phyloP scores from a whole-genome alignment of 78 protist species.

The Monocercomonoides exilis region DNA sequence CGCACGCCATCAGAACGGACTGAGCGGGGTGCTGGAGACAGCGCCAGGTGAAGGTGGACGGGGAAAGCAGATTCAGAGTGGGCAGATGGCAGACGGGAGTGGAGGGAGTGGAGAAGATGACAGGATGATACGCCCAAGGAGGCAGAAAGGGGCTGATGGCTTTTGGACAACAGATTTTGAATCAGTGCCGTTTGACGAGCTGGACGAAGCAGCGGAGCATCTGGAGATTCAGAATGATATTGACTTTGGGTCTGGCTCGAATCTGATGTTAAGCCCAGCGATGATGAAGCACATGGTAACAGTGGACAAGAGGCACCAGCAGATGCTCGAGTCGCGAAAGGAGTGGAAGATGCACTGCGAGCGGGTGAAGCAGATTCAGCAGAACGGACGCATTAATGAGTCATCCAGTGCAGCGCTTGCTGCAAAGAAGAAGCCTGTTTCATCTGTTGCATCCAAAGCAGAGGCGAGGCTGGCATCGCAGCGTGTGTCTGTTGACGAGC shows the following conservation, averaged over 20 bases:
- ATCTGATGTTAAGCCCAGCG: not conserved
- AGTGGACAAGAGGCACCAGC: not conserved
- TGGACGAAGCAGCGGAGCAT: not conserved
- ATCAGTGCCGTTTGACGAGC: not conserved
- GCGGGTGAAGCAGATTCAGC: not conserved
- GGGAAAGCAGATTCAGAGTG: not conserved
- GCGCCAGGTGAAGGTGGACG: not conserved
- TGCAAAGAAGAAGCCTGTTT: not conserved
- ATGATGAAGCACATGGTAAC: not conserved
- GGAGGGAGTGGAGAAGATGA: too few relatives aligned
- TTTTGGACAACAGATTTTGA: not conserved
- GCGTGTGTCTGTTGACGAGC: not conserved
- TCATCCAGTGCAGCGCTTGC: not conserved
- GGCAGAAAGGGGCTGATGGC: not conserved
- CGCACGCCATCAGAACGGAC: not conserved
- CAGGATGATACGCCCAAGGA: not conserved
- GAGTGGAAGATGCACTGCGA: not conserved
- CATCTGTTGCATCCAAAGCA: not conserved
- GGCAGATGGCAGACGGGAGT: not conserved
- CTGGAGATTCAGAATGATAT: not conserved
- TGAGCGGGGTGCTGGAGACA: too few relatives aligned
- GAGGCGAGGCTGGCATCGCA: not conserved
- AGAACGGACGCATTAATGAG: not conserved
- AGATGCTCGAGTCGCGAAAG: not conserved
- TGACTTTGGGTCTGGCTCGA: not conserved